Conservation (phyloP, 140 eudicot species). For the Stevia rebaudiana region DNA sequence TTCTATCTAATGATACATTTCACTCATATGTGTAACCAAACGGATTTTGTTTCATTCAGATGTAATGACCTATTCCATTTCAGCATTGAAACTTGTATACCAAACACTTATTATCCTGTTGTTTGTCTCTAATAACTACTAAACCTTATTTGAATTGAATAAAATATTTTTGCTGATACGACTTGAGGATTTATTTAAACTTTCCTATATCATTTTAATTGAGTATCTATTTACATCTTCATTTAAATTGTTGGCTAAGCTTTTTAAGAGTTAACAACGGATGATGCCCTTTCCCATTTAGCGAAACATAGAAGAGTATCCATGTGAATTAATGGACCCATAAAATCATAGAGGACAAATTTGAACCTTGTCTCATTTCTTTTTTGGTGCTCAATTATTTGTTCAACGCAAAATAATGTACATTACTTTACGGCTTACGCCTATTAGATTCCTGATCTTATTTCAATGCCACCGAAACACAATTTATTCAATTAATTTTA, state of each 20-base stretch:
- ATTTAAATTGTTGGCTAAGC: neutral
- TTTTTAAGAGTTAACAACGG: neutral
- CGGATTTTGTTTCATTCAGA: too few relatives aligned
- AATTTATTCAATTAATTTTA: neutral
- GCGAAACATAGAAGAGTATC: slow-evolving; percentile 10
- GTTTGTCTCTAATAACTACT: too few relatives aligned
- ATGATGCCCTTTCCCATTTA: neutral
- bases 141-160: too few relatives aligned
- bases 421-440: neutral
- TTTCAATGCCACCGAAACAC: neutral
- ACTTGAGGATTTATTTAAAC: neutral
- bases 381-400: slow-evolving; percentile 22
- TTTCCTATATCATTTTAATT: neutral
- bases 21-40: too few relatives aligned
- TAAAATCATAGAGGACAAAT: slow-evolving; percentile 22
- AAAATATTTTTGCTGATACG: neutral
- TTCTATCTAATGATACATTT: too few relatives aligned
- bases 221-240: neutral
- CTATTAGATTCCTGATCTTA: neutral
- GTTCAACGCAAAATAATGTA: slow-evolving; percentile 16
- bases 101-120: too few relatives aligned
- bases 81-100: too few relatives aligned
- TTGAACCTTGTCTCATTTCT: slow-evolving; percentile 18
- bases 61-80: too few relatives aligned
- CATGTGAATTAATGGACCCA: slow-evolving; percentile 28